Evolutionary conservation across 148 eudicot species (phyloP), one percentile per base, ranked within the genome.

Genomic region (Polygonum aviculare): DNA sequence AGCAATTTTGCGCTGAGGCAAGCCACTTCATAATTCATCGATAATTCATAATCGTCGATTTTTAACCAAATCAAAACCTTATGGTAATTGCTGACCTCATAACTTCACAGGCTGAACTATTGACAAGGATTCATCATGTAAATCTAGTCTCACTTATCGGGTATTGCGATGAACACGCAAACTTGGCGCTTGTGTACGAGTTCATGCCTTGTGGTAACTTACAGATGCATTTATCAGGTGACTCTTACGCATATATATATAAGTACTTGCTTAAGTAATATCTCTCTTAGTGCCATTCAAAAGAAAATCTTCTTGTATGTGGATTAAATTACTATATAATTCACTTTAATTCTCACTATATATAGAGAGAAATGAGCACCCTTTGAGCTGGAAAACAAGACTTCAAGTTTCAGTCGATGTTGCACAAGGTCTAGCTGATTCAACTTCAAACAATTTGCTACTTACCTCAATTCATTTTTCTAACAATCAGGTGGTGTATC

Each of bases 111-210:
- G 81, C 81, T 40, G 80, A 78, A 35, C 84, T 85, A 12, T 82
- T 87, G 4, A 75, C 78, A 22, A 74, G 78, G 22, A 80, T 87
- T 76, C 81, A 78, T 22, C 90, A 87, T 74, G 83, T 81, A 55
- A 81, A 87, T 72, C 77, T 85, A 50, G 87, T 83, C 14, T 78
- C 82, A 7, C 49, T 88, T 1, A 75, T 88, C 49, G 91, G 89
- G 40, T 84, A 82, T 57, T 87, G 89, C 73, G 78, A 79, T 77
- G 87, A 84, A 69, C 81, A 69, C 16, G 18, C 57, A 2, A 26
- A 81, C 44, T 72, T 81, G 72, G 86, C 83, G 3, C 79, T 87
- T 9, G 77, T 87, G 1, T 87, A 85, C 40, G 90, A 87, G 77
- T 83, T 59, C 76, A 81, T 87, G 87, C 81, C 80, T 22, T 55